Conservation (phyloP, 139 green algal genomes). For the Nannochloris sp. region DNA sequence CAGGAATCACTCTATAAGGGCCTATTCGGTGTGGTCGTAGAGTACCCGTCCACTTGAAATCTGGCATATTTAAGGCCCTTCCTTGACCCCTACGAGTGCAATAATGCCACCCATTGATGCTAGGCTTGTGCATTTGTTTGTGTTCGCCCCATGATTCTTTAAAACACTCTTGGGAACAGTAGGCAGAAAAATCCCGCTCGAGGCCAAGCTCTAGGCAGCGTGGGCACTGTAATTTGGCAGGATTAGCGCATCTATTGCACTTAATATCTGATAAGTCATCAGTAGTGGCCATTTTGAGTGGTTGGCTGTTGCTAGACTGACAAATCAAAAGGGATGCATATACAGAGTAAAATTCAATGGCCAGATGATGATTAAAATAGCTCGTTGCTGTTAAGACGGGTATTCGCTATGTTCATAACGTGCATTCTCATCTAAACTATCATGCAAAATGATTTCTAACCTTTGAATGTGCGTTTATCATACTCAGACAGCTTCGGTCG, state of each 20-base stretch:
- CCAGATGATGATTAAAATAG: too few relatives aligned
- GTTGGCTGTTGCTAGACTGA: too few relatives aligned
- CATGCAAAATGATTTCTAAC: too few relatives aligned
- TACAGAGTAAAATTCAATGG: too few relatives aligned
- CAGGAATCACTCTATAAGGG: conserved; percentile 63
- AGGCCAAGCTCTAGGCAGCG: conserved; percentile 82
- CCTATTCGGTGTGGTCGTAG: conserved; percentile 72
- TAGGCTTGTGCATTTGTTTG: conserved; percentile 66
- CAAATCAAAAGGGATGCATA: too few relatives aligned
- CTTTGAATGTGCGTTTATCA: too few relatives aligned
- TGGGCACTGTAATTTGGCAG: conserved; percentile 85
- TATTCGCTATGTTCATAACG: too few relatives aligned
- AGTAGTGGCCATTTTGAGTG: not conserved
- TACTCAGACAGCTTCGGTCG: too few relatives aligned
- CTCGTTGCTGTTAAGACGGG: too few relatives aligned
- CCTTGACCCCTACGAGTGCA: conserved; percentile 55
- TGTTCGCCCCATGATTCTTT: conserved; percentile 79
- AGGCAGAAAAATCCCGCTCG: conserved; percentile 56
- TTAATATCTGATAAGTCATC: not conserved
- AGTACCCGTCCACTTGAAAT: conserved; percentile 79
- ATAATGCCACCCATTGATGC: conserved; percentile 61
- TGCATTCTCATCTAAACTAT: too few relatives aligned
- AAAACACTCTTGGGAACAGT: conserved; percentile 95
- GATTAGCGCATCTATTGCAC: conserved; percentile 61
- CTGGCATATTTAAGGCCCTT: conserved; percentile 50